These are phyloP conservation scores for Hyaloscypha hepaticicola DNA, from an alignment of 495 filamentous ascomycete species.

Conservation along the genomic window DNA sequence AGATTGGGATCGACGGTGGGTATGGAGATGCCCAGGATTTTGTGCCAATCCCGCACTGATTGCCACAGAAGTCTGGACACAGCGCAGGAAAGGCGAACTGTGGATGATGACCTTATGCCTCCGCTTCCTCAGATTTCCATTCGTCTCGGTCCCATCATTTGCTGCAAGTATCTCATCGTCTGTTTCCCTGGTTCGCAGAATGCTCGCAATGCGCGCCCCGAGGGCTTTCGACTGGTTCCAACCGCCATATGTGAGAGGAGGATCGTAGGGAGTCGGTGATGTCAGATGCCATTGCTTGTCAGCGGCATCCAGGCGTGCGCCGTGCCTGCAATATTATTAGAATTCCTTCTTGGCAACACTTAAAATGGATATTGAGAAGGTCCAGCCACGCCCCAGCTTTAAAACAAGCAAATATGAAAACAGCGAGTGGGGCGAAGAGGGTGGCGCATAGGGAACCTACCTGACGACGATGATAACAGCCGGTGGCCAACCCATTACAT, in stretches of 20 bases:
- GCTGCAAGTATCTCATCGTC: conserved; percentile 30
- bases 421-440: neutral
- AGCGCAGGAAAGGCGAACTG: conserved; percentile 88
- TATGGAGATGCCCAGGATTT: conserved; percentile 39
- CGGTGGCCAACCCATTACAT: conserved; percentile 56
- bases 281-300: conserved; percentile 94
- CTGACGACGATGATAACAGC: conserved; percentile 78
- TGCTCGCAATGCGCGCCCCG: conserved; percentile 73
- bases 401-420: conserved; percentile 15
- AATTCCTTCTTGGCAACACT: neutral
- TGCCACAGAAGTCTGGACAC: conserved; percentile 87
- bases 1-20: conserved; percentile 7
- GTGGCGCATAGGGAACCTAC: conserved; percentile 40
- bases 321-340: conserved; percentile 60
- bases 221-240: conserved; percentile 83
- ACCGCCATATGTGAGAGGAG: conserved; percentile 91
- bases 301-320: conserved; percentile 86
- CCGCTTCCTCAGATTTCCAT: conserved; percentile 39
- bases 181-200: conserved; percentile 55
- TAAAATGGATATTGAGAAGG: neutral
- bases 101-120: conserved; percentile 83
- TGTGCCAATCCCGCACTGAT: conserved; percentile 87
- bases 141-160: conserved; percentile 14
- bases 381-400: neutral
- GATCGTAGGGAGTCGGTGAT: conserved; percentile 94